A percentile compares a stretch with the other conserved stretches of the same genome.
phyloP scores from a whole-genome alignment of 106 monocot species.

The Dendrobium officinale region DNA sequence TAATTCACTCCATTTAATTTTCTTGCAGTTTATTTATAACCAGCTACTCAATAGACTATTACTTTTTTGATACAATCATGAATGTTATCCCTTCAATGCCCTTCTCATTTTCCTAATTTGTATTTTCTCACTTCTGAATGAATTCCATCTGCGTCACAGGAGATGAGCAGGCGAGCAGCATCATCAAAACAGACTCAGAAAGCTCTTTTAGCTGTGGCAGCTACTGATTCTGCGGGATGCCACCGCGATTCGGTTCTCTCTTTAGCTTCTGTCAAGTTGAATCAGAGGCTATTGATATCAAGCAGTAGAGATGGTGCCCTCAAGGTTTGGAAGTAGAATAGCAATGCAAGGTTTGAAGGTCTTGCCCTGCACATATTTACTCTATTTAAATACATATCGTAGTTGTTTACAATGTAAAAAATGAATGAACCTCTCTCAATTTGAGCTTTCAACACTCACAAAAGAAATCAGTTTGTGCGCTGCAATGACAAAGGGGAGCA shows the following conservation, averaged over 20 bases:
- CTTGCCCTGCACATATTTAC: not conserved
- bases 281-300: constrained; percentile 76
- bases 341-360: not conserved
- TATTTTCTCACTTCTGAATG: not conserved
- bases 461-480: not conserved
- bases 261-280: constrained; percentile 70
- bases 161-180: constrained; percentile 29
- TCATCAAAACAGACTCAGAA: constrained; percentile 54
- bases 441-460: not conserved
- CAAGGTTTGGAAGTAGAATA: constrained; percentile 87
- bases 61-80: not conserved
- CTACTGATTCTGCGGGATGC: constrained; percentile 75
- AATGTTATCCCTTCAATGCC: not conserved
- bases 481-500: not conserved
- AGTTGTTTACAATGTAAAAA: not conserved
- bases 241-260: constrained; percentile 79
- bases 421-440: not conserved
- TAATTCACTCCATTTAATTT: not conserved
- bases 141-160: constrained; percentile 31
- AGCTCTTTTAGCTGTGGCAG: constrained; percentile 55
- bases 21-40: not conserved
- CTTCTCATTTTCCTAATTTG: not conserved
- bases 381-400: not conserved
- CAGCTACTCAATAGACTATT: not conserved
- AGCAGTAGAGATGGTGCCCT: constrained; percentile 80